A percentile compares a stretch with the other conserved stretches of the same genome.
These are phyloP conservation scores for Amanita muscaria DNA, from an alignment of 768 basidiomycete species.

Conservation along the genomic window DNA sequence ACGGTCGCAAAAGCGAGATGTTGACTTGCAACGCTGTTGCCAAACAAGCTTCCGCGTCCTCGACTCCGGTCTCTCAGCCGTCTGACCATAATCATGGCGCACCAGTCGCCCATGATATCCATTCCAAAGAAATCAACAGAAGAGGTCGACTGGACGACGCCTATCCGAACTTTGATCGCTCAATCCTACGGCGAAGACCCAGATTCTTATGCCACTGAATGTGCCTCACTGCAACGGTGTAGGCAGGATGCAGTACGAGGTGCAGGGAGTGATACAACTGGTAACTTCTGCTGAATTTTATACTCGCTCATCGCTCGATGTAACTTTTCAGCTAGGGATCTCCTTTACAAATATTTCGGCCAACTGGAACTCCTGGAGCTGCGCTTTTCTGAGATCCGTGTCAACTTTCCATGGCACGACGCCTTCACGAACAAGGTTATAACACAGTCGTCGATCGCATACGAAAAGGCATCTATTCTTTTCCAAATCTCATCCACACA, in stretches of 20 bases:
- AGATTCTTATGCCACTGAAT: constrained; percentile 81
- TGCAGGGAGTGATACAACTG: constrained; percentile 93
- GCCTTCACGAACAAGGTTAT: constrained; percentile 93
- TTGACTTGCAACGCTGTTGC: constrained; percentile 6
- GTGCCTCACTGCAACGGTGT: constrained; percentile 77
- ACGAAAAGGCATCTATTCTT: constrained; percentile 95
- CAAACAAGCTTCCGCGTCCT: constrained; percentile 1
- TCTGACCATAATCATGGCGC: constrained; percentile 38
- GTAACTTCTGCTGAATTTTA: constrained; percentile 31
- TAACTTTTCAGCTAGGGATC: constrained; percentile 58
- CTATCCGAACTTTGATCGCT: constrained; percentile 78
- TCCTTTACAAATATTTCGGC: constrained; percentile 98
- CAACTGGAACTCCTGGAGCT: constrained; percentile 96
- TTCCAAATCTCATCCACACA: constrained; percentile 95
- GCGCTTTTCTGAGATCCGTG: constrained; percentile 92
- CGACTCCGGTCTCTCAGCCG: background rate
- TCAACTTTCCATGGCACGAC: constrained; percentile 95
- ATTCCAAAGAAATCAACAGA: constrained; percentile 93
- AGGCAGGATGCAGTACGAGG: constrained; percentile 94
- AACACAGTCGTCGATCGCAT: constrained; percentile 93
- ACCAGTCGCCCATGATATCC: constrained; percentile 82
- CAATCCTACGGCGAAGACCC: constrained; percentile 93
- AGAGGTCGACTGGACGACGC: constrained; percentile 93
- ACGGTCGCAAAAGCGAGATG: constrained; percentile 18
- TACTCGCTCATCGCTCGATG: constrained; percentile 2